A percentile compares a stretch with the other conserved stretches of the same genome.
phyloP scores from a whole-genome alignment of 148 eudicot species.

The Spergularia bocconei region DNA sequence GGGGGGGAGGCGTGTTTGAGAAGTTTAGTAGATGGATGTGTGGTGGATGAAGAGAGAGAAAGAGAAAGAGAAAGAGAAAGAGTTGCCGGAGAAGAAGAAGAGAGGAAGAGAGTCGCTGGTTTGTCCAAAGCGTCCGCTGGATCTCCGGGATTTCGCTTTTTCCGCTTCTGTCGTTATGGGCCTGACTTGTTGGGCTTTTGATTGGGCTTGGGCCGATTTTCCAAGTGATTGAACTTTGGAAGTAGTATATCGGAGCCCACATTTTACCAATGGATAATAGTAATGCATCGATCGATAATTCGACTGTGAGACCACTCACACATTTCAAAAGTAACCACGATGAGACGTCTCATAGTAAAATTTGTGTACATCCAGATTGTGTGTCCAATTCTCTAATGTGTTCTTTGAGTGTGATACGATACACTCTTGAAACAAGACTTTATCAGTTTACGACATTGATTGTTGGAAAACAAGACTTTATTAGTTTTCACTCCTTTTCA shows the following conservation, averaged over 20 bases:
- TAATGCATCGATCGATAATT: no score
- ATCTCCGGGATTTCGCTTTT: constrained; percentile 12
- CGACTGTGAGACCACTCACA: no score
- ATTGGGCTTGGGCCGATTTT: neutral
- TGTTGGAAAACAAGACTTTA: no score
- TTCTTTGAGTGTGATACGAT: no score
- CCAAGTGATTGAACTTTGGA: no score
- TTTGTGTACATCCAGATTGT: no score
- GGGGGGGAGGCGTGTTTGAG: neutral
- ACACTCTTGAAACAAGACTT: no score
- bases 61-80: neutral
- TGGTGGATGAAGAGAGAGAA: constrained; percentile 7
- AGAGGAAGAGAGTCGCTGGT: neutral
- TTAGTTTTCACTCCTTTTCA: no score
- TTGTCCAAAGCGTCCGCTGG: constrained; percentile 20
- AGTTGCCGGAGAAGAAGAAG: constrained; percentile 12
- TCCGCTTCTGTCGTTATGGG: neutral
- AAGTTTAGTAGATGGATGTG: neutral
- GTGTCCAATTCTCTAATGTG: no score
- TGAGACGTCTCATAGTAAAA: no score
- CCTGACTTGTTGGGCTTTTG: neutral
- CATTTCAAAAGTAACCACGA: no score
- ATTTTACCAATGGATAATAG: neutral
- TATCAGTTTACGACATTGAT: no score
- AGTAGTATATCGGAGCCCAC: neutral